These are phyloP conservation scores for Tetracladium maxilliforme DNA, from an alignment of 2,329 filamentous ascomycete species.

Conservation along the genomic window DNA sequence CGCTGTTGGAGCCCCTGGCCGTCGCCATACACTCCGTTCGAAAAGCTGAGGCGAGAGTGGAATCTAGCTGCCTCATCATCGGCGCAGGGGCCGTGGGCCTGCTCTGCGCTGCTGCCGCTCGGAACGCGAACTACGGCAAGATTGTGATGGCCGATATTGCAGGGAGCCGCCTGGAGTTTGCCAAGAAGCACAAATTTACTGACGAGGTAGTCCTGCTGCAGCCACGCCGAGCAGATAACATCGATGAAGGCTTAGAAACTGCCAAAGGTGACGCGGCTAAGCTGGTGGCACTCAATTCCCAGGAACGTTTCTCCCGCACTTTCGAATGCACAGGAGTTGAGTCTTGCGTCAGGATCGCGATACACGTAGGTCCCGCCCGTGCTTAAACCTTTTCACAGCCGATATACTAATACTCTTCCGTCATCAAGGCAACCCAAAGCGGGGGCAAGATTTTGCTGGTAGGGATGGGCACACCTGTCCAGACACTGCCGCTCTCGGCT, in stretches of 20 bases:
- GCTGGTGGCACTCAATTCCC: slow-evolving; percentile 52
- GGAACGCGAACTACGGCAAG: slow-evolving; percentile 41
- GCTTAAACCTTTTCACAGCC: too few relatives aligned
- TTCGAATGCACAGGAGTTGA: slow-evolving; percentile 46
- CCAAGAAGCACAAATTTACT: slow-evolving; percentile 37
- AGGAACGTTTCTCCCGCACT: too few relatives aligned
- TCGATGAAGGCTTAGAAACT: slow-evolving; percentile 14
- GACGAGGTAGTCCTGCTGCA: slow-evolving; percentile 33
- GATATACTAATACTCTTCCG: slow-evolving; percentile 90
- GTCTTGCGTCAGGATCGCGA: slow-evolving; percentile 37
- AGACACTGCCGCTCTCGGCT: slow-evolving; percentile 53
- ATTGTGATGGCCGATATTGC: slow-evolving; percentile 22
- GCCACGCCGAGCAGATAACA: slow-evolving; percentile 12
- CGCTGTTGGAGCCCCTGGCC: slow-evolving; percentile 42
- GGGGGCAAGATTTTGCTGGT: slow-evolving; percentile 58
- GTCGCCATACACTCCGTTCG: slow-evolving; percentile 42
- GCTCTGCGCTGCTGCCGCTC: slow-evolving; percentile 45
- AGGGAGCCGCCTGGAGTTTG: slow-evolving; percentile 40
- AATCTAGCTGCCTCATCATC: slow-evolving; percentile 33
- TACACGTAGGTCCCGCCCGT: too few relatives aligned
- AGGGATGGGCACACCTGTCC: slow-evolving; percentile 58
- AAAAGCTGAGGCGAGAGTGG: slow-evolving; percentile 25
- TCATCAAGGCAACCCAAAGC: slow-evolving; percentile 56
- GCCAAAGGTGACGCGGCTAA: slow-evolving; percentile 37
- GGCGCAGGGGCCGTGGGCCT: slow-evolving; percentile 48